Percentiles rank a stretch among this genome's conserved stretches.
These are phyloP conservation scores for Xylariaceae sp. DNA, from an alignment of 2,329 filamentous ascomycete genomes.

Conservation along the genomic window DNA sequence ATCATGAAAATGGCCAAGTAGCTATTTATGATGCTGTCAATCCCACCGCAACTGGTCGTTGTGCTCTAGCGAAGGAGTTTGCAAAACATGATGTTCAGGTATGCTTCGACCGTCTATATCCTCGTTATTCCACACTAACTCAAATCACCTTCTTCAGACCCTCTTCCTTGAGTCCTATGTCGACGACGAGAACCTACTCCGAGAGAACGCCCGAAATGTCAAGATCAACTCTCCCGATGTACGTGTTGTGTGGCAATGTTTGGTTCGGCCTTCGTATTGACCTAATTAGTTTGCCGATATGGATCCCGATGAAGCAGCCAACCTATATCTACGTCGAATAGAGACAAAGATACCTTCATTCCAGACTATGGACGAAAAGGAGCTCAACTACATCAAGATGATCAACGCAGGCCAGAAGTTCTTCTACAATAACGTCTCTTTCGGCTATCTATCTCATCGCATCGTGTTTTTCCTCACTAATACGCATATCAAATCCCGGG, in stretches of 20 bases:
- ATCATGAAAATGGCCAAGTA: slow-evolving; percentile 96
- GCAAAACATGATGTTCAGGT: slow-evolving; percentile 95
- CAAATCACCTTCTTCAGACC: slow-evolving; percentile 53
- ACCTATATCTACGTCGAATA: slow-evolving; percentile 86
- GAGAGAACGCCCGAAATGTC: slow-evolving; percentile 94
- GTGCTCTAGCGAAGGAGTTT: slow-evolving; percentile 88
- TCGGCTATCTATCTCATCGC: slow-evolving; percentile 92
- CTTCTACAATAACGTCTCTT: slow-evolving; percentile 94
- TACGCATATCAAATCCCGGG: slow-evolving; percentile 90
- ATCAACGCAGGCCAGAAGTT: slow-evolving; percentile 93
- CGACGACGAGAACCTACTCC: slow-evolving; percentile 86
- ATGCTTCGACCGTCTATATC: slow-evolving; percentile 7
- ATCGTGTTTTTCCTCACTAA: slow-evolving; percentile 99
- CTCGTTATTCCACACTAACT: slow-evolving; percentile 1
- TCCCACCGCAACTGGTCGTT: slow-evolving; percentile 75
- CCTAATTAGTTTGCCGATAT: slow-evolving; percentile 72
- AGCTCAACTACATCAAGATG: slow-evolving; percentile 99
- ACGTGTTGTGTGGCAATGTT: slow-evolving; percentile 19
- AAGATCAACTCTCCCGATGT: slow-evolving; percentile 97
- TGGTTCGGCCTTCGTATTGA: slow-evolving; percentile 11
- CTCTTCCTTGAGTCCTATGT: slow-evolving; percentile 96
- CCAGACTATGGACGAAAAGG: slow-evolving; percentile 90
- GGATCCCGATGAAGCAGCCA: slow-evolving; percentile 87
- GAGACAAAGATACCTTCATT: slow-evolving; percentile 91
- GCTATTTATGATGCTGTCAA: slow-evolving; percentile 99